Conservation (phyloP, 805 yeast species). For the Ogataea ganodermae region DNA sequence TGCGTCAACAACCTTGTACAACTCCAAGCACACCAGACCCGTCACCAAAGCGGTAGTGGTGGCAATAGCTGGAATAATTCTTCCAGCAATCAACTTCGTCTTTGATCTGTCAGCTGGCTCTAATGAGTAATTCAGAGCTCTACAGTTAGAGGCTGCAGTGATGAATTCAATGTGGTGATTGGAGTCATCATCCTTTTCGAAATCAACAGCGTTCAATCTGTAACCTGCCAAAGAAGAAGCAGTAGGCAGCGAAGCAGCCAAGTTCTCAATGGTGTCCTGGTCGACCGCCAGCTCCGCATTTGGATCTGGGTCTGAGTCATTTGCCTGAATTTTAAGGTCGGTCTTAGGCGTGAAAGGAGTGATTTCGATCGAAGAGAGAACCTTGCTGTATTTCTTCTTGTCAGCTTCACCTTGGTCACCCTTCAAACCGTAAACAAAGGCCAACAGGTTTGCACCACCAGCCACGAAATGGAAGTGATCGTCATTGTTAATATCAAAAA, state of each 20-base stretch:
- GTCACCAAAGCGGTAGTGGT: slow-evolving; percentile 98
- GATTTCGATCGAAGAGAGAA: slow-evolving; percentile 50
- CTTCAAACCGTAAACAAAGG: slow-evolving; percentile 85
- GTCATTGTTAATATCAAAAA: slow-evolving; percentile 69
- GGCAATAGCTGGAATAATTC: slow-evolving; percentile 98
- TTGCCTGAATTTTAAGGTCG: slow-evolving; percentile 78
- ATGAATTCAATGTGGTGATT: slow-evolving; percentile 97
- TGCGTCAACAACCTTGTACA: slow-evolving; percentile 83
- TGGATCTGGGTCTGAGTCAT: slow-evolving; percentile 87
- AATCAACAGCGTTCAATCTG: slow-evolving; percentile 85
- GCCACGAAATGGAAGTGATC: slow-evolving; percentile 83
- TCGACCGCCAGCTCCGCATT: slow-evolving; percentile 56
- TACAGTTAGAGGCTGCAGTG: slow-evolving; percentile 91
- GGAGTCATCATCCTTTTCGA: slow-evolving; percentile 96
- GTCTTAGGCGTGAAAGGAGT: slow-evolving; percentile 75
- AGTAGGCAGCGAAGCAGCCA: slow-evolving; percentile 82
- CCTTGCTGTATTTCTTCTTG: slow-evolving; percentile 51
- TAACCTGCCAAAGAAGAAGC: slow-evolving; percentile 89
- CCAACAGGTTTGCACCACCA: slow-evolving; percentile 90
- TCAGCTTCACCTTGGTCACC: slow-evolving; percentile 62
- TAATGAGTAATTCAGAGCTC: slow-evolving; percentile 89
- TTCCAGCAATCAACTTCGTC: slow-evolving; percentile 97
- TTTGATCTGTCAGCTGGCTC: slow-evolving; percentile 86
- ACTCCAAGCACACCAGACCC: slow-evolving; percentile 89
- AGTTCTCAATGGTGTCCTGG: slow-evolving; percentile 60